These are phyloP conservation scores for Trypanosoma theileri DNA, from an alignment of 208 protist species.

Conservation along the genomic window DNA sequence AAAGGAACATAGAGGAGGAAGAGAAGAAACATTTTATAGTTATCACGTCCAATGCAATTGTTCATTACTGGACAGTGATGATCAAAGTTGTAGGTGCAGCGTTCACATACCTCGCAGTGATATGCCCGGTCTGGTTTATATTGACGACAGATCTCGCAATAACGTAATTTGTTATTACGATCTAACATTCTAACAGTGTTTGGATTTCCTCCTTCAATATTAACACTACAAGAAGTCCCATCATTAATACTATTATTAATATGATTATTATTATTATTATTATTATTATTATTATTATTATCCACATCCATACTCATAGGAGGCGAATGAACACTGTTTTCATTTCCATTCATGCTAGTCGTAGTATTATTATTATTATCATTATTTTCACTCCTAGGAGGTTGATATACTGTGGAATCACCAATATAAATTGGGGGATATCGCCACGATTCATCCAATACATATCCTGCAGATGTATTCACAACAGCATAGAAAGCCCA, in stretches of 20 bases:
- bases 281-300: conserved; percentile 5
- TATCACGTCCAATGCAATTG: conserved; percentile 89
- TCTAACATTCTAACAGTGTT: conserved; percentile 42
- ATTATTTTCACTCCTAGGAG: conserved; percentile 25
- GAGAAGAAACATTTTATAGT: conserved; percentile 84
- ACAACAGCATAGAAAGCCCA: conserved; percentile 51
- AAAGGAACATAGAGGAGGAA: conserved; percentile 68
- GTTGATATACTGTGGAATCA: neutral
- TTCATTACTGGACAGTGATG: conserved; percentile 92
- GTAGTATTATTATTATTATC: too few species aligned
- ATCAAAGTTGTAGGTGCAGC: conserved; percentile 85
- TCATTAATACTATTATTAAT: neutral
- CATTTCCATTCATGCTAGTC: neutral
- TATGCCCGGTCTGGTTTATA: conserved; percentile 83
- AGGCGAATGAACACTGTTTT: too few species aligned
- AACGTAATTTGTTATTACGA: conserved; percentile 42
- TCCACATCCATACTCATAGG: neutral
- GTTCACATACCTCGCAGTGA: conserved; percentile 80
- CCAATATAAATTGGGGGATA: conserved; percentile 38
- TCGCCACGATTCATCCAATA: conserved; percentile 45
- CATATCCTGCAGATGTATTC: conserved; percentile 59
- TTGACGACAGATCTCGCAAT: conserved; percentile 56
- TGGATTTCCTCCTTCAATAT: conserved; percentile 28
- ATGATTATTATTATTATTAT: neutral
- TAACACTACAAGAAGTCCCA: too few species aligned